Conservation (phyloP, 306 rosid species). For the Astragalus glycyphyllos region DNA sequence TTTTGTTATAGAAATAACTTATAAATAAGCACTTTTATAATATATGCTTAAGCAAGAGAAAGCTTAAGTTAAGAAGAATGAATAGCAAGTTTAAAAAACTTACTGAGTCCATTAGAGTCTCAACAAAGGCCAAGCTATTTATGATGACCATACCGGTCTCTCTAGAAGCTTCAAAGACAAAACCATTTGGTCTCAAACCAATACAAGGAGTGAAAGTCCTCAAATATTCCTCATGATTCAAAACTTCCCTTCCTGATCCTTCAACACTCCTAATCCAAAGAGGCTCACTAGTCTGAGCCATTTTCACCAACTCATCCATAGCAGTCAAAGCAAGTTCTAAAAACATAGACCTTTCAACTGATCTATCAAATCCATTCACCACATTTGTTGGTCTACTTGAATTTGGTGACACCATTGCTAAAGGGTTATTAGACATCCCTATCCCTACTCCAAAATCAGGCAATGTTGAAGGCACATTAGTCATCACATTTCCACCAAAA, state of each 20-base stretch:
- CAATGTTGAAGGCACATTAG: conserved; percentile 56
- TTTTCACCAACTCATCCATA: conserved; percentile 92
- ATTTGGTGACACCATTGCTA: conserved; percentile 53
- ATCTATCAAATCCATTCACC: conserved; percentile 57
- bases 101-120: conserved; percentile 92
- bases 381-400: conserved; percentile 34
- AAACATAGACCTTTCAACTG: conserved; percentile 81
- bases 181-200: conserved; percentile 83
- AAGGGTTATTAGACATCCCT: conserved; percentile 53
- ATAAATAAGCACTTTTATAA: no score
- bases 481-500: conserved; percentile 53
- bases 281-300: conserved; percentile 83
- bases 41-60: not conserved
- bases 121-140: conserved; percentile 89
- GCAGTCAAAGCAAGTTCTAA: conserved; percentile 93
- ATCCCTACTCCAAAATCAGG: conserved; percentile 71
- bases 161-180: conserved; percentile 79
- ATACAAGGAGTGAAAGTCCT: conserved; percentile 80
- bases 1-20: no score
- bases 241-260: conserved; percentile 67
- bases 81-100: not conserved
- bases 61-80: not conserved
- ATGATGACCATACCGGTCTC: conserved; percentile 89
- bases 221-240: conserved; percentile 81
- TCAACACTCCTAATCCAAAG: conserved; percentile 83